Percentiles rank a stretch among this genome's conserved stretches.
phyloP scores from a whole-genome alignment of 441 rosid species.

The Bruguiera hainesii region DNA sequence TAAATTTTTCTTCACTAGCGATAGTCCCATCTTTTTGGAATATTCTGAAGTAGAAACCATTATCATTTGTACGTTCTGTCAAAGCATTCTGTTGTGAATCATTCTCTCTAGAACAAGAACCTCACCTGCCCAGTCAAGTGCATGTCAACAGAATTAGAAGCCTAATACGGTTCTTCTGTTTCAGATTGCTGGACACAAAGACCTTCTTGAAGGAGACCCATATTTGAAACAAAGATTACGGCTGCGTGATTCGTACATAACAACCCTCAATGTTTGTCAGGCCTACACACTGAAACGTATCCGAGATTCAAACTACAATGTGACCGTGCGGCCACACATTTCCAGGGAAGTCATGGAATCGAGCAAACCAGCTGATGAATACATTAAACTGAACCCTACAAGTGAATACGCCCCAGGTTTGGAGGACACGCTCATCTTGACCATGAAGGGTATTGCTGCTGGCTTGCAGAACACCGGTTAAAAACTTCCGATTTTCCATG shows the following conservation, averaged over 20 bases:
- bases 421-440: conserved; percentile 91
- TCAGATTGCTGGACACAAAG: conserved; percentile 75
- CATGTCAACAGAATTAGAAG: neutral
- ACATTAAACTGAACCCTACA: conserved; percentile 65
- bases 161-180: neutral
- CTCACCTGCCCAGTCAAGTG: no score
- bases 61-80: no score
- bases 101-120: no score
- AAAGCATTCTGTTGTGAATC: no score
- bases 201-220: conserved; percentile 77
- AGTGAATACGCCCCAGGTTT: conserved; percentile 89
- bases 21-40: neutral
- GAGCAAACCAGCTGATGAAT: conserved; percentile 63
- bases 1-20: neutral
- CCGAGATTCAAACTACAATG: neutral
- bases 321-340: conserved; percentile 21
- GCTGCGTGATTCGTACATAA: conserved; percentile 73
- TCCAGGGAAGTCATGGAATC: conserved; percentile 62
- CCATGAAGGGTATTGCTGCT: conserved; percentile 96
- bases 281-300: conserved; percentile 49
- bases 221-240: conserved; percentile 73
- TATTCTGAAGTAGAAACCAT: neutral
- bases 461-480: conserved; percentile 96
- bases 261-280: conserved; percentile 78
- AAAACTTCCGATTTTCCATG: neutral